Conservation (phyloP, 257 asterid species). For the Eustoma russellianum region DNA sequence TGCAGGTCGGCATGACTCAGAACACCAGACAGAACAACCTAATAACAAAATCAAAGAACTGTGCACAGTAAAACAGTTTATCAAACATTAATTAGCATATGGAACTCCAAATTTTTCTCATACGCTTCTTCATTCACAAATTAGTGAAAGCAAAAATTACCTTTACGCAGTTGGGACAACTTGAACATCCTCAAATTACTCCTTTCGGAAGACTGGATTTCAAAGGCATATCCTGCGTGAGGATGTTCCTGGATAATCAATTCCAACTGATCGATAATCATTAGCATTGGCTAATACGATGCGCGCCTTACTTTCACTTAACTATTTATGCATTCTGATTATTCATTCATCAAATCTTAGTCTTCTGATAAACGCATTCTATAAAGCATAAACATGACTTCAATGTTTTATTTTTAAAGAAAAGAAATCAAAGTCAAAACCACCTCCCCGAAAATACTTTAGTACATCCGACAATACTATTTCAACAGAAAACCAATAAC, state of each 20-base stretch:
- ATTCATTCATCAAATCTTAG: too few relatives aligned
- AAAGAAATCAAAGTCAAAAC: too few relatives aligned
- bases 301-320: too few relatives aligned
- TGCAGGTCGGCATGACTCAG: constrained; percentile 43
- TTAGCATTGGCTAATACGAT: too few relatives aligned
- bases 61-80: not conserved
- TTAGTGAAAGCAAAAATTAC: constrained; percentile 17
- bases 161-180: constrained; percentile 47
- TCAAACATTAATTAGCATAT: not conserved
- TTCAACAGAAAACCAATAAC: too few relatives aligned
- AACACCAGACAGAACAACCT: constrained; percentile 70
- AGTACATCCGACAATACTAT: too few relatives aligned
- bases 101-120: not conserved
- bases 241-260: not conserved
- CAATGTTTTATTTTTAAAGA: too few relatives aligned
- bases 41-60: constrained; percentile 12
- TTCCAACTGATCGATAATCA: too few relatives aligned
- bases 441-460: too few relatives aligned
- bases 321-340: too few relatives aligned
- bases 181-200: constrained; percentile 63
- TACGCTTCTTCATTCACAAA: constrained; percentile 5
- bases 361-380: too few relatives aligned
- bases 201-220: constrained; percentile 56
- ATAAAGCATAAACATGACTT: too few relatives aligned
- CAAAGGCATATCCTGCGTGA: constrained; percentile 31